These are phyloP conservation scores for Erythrobasidium yunnanense DNA, from an alignment of 768 basidiomycete species.

Conservation along the genomic window DNA sequence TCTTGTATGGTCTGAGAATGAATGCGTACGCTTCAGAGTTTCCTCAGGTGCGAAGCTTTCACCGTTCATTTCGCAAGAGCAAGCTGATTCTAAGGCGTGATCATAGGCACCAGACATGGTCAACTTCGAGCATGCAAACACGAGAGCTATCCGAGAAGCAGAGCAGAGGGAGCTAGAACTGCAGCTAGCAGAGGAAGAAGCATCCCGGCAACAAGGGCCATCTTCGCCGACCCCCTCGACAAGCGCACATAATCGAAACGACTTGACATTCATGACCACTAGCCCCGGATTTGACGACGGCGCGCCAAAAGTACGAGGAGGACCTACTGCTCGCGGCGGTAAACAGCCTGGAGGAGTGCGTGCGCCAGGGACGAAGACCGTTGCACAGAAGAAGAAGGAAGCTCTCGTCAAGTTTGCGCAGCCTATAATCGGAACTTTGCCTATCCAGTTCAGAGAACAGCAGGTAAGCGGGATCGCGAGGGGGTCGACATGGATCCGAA, in stretches of 20 bases:
- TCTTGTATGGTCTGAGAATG: slow-evolving; percentile 30
- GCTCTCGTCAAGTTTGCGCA: slow-evolving; percentile 5
- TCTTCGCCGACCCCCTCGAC: not conserved
- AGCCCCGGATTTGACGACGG: not conserved
- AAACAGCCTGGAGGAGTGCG: not conserved
- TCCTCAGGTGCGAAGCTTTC: slow-evolving; percentile 17
- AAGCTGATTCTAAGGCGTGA: too few relatives aligned
- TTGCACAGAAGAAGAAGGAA: slow-evolving; percentile 13
- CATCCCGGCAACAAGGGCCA: not conserved
- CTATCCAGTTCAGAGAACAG: slow-evolving; percentile 27
- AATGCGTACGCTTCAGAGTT: slow-evolving; percentile 36
- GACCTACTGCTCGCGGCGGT: not conserved
- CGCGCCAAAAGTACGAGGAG: not conserved
- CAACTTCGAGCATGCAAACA: not conserved
- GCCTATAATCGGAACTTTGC: slow-evolving; percentile 20
- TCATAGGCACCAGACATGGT: too few relatives aligned
- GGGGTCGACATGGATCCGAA: too few relatives aligned
- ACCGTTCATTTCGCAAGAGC: too few relatives aligned
- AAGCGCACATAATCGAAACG: not conserved
- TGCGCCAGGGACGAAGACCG: not conserved
- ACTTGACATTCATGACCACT: slow-evolving; percentile 8
- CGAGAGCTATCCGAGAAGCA: not conserved
- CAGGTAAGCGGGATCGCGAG: too few relatives aligned
- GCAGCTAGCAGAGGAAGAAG: not conserved
- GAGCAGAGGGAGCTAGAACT: not conserved